Base-by-base conservation (phyloP, 257 asterid genomes). In the Solanum dulcamara region DNA sequence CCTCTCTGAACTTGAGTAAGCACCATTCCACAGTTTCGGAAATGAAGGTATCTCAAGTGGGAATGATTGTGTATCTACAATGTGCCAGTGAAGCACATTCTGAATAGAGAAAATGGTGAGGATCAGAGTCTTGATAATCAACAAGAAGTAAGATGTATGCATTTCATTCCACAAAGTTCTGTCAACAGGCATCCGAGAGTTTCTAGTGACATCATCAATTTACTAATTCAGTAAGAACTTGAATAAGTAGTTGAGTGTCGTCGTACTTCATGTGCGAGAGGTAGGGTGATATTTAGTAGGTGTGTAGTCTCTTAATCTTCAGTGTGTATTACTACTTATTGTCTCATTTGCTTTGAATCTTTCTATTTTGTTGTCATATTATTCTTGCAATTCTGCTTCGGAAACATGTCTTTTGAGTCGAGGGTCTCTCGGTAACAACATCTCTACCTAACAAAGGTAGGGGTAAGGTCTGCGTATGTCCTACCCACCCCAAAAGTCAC, bases 31-130 rank as follows among this genome's bases (percentile, higher is more conserved):
- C 83, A 96, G 89, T 89, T 93, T 94, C 3, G 99, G 99, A 85
- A 88, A 91, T 6, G 99, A 95, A 13, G 98, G 99, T 83, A 95
- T 88, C 86, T 96, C 97, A 11, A 96, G 96, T 7, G 99, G 99
- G 90, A 96, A 96, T 15, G 99, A 96, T 85, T 96, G 97, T 24
- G 96, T 87, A 75, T 96, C 99, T 72, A 96, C 98, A 77, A 96
- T 96, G 88, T 96, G 99, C 99, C 99, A 96, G 85, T 96, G 99
- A 88, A 96, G 89, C 92, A 96, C 99, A 83, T 95, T 96, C 99
- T 96, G 94, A 79, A 70, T 62, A 15, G 15, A 38, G 70, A 10
- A 13, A 67, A 81, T 46, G 26, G 42, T 53, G 32, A 33, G 70
- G 46, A 77, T 80, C 32, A 38, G 13, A 9, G 24, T 83, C n/a